Percentiles rank a stretch among this genome's conserved stretches.
These are phyloP conservation scores for Lachancea sp. DNA, from an alignment of 805 yeast species.

Conservation along the genomic window DNA sequence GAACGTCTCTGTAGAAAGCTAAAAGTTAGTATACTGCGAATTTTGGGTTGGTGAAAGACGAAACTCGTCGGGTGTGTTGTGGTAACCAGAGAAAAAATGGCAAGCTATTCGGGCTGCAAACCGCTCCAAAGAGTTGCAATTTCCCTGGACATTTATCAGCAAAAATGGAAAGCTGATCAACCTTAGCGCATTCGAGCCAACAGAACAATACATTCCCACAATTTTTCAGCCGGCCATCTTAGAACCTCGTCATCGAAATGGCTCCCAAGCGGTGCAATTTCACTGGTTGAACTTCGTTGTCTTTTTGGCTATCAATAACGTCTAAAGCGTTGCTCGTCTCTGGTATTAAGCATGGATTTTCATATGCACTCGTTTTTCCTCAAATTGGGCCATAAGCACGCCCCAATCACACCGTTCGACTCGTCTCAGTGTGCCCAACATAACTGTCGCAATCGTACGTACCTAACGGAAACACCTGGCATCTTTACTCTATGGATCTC, in stretches of 20 bases:
- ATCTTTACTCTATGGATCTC: conserved; percentile 42
- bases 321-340: background rate
- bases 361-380: background rate
- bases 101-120: too few species aligned
- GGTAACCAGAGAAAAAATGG: background rate
- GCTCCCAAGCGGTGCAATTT: too few species aligned
- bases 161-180: too few species aligned
- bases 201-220: too few species aligned
- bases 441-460: conserved; percentile 38
- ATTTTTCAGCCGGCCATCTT: too few species aligned
- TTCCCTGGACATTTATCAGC: too few species aligned
- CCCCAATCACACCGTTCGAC: background rate
- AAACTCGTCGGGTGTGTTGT: background rate
- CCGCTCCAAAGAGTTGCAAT: too few species aligned
- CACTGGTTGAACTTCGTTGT: too few species aligned
- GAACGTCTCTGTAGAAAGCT: conserved; percentile 82
- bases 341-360: background rate
- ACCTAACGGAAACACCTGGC: conserved; percentile 99
- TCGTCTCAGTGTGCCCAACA: background rate
- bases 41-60: too few species aligned
- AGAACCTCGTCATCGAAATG: too few species aligned
- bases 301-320: too few species aligned
- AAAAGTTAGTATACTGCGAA: background rate
- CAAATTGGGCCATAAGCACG: background rate
- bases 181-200: too few species aligned